phyloP scores from a whole-genome alignment of 2,329 filamentous ascomycete species.

The Pyrenophora tritici-repentis region DNA sequence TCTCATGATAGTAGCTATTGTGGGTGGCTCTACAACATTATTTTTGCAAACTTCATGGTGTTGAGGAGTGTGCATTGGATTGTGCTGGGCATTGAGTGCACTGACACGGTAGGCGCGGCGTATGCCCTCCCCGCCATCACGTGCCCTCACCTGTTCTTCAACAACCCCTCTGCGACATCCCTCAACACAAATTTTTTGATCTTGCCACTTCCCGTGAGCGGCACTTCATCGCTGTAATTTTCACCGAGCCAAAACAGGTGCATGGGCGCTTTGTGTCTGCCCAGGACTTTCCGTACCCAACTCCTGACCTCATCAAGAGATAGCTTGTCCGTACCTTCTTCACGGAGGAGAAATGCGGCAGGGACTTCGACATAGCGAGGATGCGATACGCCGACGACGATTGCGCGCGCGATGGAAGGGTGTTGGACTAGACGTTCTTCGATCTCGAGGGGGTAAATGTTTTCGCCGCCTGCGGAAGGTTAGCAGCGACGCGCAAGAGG shows the following conservation, averaged over 20 bases:
- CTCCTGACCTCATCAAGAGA: conserved; percentile 41
- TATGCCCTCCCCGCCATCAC: too few relatives aligned
- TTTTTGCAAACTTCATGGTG: too few relatives aligned
- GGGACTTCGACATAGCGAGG: conserved; percentile 74
- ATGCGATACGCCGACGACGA: conserved; percentile 72
- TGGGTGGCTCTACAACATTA: too few relatives aligned
- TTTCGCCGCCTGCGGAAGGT: conserved; percentile 42
- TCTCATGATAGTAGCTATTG: too few relatives aligned
- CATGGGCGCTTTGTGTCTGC: conserved; percentile 61
- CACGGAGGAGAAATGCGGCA: conserved; percentile 62
- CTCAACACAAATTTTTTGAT: conserved; percentile 50
- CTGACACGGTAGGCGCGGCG: too few relatives aligned
- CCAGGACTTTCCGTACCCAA: conserved; percentile 47
- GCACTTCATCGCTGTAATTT: conserved; percentile 44
- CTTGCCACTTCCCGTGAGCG: conserved; percentile 53
- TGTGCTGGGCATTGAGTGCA: too few relatives aligned
- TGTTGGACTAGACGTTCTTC: conserved; percentile 73
- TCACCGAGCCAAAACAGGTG: conserved; percentile 77
- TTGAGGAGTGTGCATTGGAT: too few relatives aligned
- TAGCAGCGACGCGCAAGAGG: background rate
- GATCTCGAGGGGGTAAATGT: conserved; percentile 70
- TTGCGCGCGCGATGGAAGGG: conserved; percentile 63
- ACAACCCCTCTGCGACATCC: conserved; percentile 34
- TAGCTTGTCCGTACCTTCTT: conserved; percentile 29
- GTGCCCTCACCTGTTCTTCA: conserved; percentile 22